Conservation (phyloP, 805 yeast genomes). For the Geotrichum ghanense region DNA sequence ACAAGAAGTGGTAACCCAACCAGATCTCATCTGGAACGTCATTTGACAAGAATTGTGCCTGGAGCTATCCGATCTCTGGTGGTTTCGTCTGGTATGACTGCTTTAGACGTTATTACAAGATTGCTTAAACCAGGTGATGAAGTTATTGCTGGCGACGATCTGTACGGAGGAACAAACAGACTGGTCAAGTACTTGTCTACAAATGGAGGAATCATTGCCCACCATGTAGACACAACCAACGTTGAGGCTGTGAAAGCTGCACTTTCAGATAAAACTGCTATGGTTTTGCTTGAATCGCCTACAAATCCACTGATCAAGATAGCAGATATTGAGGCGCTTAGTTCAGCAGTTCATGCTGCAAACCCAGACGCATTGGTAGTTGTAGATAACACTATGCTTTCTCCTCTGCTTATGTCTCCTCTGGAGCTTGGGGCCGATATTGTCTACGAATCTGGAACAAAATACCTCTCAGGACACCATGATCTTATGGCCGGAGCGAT, state of each 20-base stretch:
- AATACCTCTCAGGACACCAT: slow-evolving; percentile 88
- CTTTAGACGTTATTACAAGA: slow-evolving; percentile 74
- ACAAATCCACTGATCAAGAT: slow-evolving; percentile 89
- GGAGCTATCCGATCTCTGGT: slow-evolving; percentile 68
- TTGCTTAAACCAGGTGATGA: slow-evolving; percentile 72
- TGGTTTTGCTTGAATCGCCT: slow-evolving; percentile 83
- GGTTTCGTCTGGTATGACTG: slow-evolving; percentile 88
- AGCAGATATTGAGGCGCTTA: slow-evolving; percentile 61
- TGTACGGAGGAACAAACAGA: slow-evolving; percentile 90
- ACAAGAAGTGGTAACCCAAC: slow-evolving; percentile 95
- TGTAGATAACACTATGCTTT: slow-evolving; percentile 95
- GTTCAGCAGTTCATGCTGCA: slow-evolving; percentile 51
- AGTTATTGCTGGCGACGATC: slow-evolving; percentile 88
- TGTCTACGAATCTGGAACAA: slow-evolving; percentile 89
- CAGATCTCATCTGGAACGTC: slow-evolving; percentile 66
- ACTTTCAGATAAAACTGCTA: slow-evolving; percentile 46
- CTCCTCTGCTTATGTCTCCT: slow-evolving; percentile 79
- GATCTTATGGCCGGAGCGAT: slow-evolving; percentile 94
- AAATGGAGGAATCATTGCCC: slow-evolving; percentile 52
- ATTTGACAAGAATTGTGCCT: slow-evolving; percentile 60
- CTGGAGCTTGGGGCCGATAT: slow-evolving; percentile 80
- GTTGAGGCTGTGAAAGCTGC: slow-evolving; percentile 46
- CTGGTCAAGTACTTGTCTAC: slow-evolving; percentile 59
- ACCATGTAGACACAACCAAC: slow-evolving; percentile 75
- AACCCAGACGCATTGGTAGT: slow-evolving; percentile 67